These are phyloP conservation scores for barrel medic (Medicago truncatula) DNA, from an alignment of 306 rosid species.

Conservation along the genomic window MtrunA17r5.0-ANR NC_053045.1:59217501-59218000, in stretches of 20 bases:
- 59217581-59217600: neutral
- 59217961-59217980: neutral
- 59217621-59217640: no score
- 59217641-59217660: no score
- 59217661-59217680: no score
- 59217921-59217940: slow-evolving; percentile 28
- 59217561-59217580: slow-evolving; percentile 27
- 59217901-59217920: slow-evolving; percentile 5
- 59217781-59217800: no score
- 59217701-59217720: no score
- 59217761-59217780: no score
- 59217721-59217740: no score
- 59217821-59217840: no score
- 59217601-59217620: neutral
- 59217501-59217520: slow-evolving; percentile 38
- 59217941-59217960: neutral
- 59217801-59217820: neutral
- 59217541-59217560: slow-evolving; percentile 34
- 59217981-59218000: neutral
- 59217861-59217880: no score
- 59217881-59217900: neutral
- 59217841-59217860: no score
- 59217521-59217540: slow-evolving; percentile 43
- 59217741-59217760: no score
- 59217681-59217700: no score